These are phyloP conservation scores for Helenozyma rhizophorensis DNA, from an alignment of 805 yeast genomes.

Conservation along the genomic window DNA sequence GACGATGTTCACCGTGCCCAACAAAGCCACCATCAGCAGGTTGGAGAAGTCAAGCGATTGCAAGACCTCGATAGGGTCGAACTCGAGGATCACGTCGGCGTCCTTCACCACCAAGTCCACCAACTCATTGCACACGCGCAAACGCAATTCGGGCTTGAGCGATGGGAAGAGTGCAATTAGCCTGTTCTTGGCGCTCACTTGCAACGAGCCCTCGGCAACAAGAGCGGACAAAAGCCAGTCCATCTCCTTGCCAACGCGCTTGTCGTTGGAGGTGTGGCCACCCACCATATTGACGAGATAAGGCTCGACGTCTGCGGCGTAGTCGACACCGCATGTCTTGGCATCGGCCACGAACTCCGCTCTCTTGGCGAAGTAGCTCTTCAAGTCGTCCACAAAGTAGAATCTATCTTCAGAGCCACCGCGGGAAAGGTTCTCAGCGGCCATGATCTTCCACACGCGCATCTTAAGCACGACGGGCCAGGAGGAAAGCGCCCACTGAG, in stretches of 20 bases:
- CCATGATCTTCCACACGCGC: conserved; percentile 32
- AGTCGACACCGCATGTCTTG: conserved; percentile 42
- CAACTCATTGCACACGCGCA: conserved; percentile 44
- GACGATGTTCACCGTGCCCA: conserved; percentile 57
- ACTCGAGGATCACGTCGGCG: conserved; percentile 16
- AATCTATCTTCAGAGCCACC: conserved; percentile 29
- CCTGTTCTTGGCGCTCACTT: conserved; percentile 45
- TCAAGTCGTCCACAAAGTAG: conserved; percentile 29
- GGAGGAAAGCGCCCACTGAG: conserved; percentile 50
- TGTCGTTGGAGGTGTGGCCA: conserved; percentile 44
- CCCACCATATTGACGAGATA: conserved; percentile 57
- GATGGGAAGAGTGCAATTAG: conserved; percentile 52
- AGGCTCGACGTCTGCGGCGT: conserved; percentile 51
- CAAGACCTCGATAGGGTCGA: conserved; percentile 43
- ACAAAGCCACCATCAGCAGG: conserved; percentile 53
- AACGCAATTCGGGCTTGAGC: conserved; percentile 54
- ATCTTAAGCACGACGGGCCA: conserved; percentile 47
- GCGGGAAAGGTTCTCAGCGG: conserved; percentile 15
- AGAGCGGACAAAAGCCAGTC: conserved; percentile 57
- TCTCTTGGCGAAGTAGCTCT: conserved; percentile 18
- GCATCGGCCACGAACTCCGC: conserved; percentile 43
- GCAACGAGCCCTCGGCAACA: conserved; percentile 22
- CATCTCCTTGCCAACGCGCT: conserved; percentile 46
- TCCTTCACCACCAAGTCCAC: conserved; percentile 56
- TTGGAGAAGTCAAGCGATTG: conserved; percentile 53